phyloP scores from a whole-genome alignment of 768 basidiomycete species.

The Mycena rosella region DNA sequence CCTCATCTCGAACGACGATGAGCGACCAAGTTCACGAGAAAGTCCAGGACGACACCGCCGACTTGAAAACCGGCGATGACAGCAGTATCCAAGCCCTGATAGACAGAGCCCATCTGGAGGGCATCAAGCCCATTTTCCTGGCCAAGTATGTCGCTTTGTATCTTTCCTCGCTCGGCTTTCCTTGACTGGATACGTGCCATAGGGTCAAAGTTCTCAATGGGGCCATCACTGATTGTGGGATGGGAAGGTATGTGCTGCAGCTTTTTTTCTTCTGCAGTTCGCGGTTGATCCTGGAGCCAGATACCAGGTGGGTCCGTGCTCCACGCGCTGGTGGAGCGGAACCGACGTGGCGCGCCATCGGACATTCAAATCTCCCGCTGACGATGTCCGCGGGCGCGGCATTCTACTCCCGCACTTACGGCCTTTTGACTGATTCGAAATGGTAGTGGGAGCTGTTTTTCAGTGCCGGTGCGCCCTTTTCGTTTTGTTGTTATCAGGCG shows the following conservation, averaged over 20 bases:
- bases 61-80: slow-evolving; percentile 22
- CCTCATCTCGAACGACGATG: slow-evolving; percentile 10
- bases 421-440: slow-evolving; percentile 14
- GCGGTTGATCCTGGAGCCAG: slow-evolving; percentile 8
- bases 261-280: not conserved
- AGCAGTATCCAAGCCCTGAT: slow-evolving; percentile 30
- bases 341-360: not conserved
- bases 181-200: not conserved
- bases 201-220: slow-evolving; percentile 34
- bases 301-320: slow-evolving; percentile 29
- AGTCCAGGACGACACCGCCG: not conserved
- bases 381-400: not conserved
- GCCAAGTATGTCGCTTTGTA: slow-evolving; percentile 35
- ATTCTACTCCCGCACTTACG: not conserved
- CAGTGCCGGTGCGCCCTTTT: slow-evolving; percentile 27
- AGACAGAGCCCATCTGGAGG: slow-evolving; percentile 24
- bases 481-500: not conserved
- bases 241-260: slow-evolving; percentile 29
- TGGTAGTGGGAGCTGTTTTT: slow-evolving; percentile 33
- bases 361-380: not conserved
- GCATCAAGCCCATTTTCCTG: slow-evolving; percentile 34
- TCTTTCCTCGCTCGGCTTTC: no score
- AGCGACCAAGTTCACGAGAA: slow-evolving; percentile 19
- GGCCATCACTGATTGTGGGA: slow-evolving; percentile 33
- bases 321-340: not conserved